These are phyloP conservation scores for Populus hybrid DNA, from an alignment of 441 rosid genomes.

Conservation along the genomic window DNA sequence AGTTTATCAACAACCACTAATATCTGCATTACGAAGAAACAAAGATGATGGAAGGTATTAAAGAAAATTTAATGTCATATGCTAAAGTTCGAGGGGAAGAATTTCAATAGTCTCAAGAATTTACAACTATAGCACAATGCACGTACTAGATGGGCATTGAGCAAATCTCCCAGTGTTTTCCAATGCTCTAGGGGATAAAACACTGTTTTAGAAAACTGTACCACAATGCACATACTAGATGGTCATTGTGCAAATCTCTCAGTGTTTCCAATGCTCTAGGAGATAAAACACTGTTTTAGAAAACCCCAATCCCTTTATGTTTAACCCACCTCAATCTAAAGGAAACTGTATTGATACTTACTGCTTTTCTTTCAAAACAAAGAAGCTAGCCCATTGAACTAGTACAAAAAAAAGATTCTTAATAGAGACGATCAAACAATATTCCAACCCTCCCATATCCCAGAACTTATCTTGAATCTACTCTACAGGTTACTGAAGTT, in stretches of 20 bases:
- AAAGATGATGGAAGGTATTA: not conserved
- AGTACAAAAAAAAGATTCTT: not conserved
- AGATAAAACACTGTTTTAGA: not conserved
- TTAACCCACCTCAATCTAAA: not conserved
- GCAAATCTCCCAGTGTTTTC: not conserved
- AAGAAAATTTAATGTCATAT: not conserved
- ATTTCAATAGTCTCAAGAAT: not conserved
- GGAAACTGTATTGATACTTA: not conserved
- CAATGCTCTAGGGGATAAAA: not conserved
- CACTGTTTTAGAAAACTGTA: not conserved
- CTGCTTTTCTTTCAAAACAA: not conserved
- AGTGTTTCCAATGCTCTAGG: too few relatives aligned
- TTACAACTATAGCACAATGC: not conserved
- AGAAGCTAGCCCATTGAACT: not conserved
- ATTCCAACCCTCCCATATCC: not conserved
- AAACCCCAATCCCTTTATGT: not conserved
- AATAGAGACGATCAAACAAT: not conserved
- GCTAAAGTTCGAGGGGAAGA: not conserved
- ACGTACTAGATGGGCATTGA: not conserved
- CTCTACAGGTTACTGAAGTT: not conserved
- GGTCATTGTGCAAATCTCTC: not conserved
- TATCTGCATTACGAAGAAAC: constrained; percentile 43
- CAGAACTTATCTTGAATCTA: not conserved
- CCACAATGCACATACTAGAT: not conserved
- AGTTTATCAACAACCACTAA: constrained; percentile 64